phyloP scores from a whole-genome alignment of 805 yeast genomes.

The Yueomyces sp. region DNA sequence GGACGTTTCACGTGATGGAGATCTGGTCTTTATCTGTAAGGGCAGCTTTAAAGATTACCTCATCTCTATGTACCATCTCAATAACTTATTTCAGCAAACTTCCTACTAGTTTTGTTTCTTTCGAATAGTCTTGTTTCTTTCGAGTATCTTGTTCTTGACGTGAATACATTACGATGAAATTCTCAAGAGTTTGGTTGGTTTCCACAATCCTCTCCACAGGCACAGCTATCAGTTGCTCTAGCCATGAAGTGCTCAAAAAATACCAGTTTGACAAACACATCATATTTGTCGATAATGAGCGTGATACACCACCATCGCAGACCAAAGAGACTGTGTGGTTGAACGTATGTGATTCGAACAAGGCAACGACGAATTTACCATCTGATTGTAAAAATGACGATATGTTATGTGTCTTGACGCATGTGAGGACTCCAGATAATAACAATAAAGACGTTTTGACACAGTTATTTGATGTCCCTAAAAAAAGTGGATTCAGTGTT shows the following conservation, averaged over 20 bases:
- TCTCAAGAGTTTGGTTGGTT: no score
- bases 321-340: conserved; percentile 54
- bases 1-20: no score
- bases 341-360: conserved; percentile 43
- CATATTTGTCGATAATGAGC: conserved; percentile 27
- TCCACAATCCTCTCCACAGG: no score
- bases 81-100: no score
- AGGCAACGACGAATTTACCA: conserved; percentile 16
- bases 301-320: conserved; percentile 69
- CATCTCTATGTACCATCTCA: no score
- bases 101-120: no score
- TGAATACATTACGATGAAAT: no score
- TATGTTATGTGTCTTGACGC: conserved; percentile 65
- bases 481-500: conserved; percentile 17
- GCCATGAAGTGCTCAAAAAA: conserved; percentile 12
- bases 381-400: conserved; percentile 56
- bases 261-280: conserved; percentile 10
- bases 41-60: no score
- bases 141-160: no score
- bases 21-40: no score
- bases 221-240: conserved; percentile 8
- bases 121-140: no score
- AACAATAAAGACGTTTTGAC: conserved; percentile 27
- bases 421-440: conserved; percentile 35
- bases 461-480: conserved; percentile 45